Base-by-base conservation (phyloP, 768 basidiomycete species). In the Boletus coccyginus region DNA sequence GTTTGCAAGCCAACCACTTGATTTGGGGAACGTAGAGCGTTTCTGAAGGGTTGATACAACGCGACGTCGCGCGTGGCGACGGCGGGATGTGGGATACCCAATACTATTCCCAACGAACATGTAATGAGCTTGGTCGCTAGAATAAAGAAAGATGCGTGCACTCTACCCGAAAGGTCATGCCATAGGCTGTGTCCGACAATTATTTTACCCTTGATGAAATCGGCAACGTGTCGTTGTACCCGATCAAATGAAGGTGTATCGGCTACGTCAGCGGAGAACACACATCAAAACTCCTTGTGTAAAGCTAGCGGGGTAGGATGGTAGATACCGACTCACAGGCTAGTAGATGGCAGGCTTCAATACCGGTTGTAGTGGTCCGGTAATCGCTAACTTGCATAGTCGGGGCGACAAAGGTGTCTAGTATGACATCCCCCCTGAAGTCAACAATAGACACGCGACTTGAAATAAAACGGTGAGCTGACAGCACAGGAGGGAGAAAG, bases 71-170 rank as follows among this genome's bases (percentile, higher is more conserved):
- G 82, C 13, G 91, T 92, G 47, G 78, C 77, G 9, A 87, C 85
- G 16, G 90, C 89, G 35, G 86, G 81, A 71, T 92, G 90, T 16
- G 89, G 87, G 57, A 92, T 85, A 17, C 90, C 90, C 50, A 92
- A 79, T 17, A 92, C 90, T 90, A 63, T 44, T 53, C 31, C 58
- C 39, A 61, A 59, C 17, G 40, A 36, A 36, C 36, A 48, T 59
- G 60, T 50, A 57, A 58, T 61, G 36, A 65, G 62, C 51, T 54
- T 46, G 39, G 33, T 43, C 21, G 51, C 27, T 47, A 29, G 29
- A 32, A 42, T 24, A 36, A 47, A 41, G 42, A 44, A 44, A 53
- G 29, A 36, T 46, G 59, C 48, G 39, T 62, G 53, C 43, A 61
- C 59, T 55, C 50, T 70, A 88, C 90, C 89, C 47, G 88, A 87